Percentiles rank a stretch among this genome's conserved stretches.
These are phyloP conservation scores for Aspergillus fumigatus DNA, from an alignment of 2,329 filamentous ascomycete genomes.

Conservation along the genomic window DNA sequence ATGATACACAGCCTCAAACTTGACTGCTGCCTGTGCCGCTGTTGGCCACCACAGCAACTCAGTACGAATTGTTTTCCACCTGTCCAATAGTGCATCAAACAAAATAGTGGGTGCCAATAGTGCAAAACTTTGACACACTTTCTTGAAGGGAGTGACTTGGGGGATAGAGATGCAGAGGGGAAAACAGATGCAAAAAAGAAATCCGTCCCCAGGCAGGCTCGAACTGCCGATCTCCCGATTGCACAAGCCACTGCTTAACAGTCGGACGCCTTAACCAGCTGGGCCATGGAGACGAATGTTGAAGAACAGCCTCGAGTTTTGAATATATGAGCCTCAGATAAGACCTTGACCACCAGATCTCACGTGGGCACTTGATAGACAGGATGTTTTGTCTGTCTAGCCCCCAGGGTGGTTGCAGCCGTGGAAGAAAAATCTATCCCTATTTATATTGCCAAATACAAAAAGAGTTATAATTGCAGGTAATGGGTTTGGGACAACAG, in stretches of 20 bases:
- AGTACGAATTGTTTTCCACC: not conserved
- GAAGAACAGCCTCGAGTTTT: rapidly evolving
- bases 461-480: too few relatives aligned
- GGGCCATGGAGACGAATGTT: not conserved
- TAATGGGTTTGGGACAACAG: too few relatives aligned
- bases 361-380: too few relatives aligned
- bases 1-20: not conserved
- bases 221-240: not conserved
- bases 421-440: too few relatives aligned
- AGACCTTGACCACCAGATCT: too few relatives aligned
- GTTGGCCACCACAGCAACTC: not conserved
- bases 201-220: not conserved
- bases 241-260: not conserved
- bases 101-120: not conserved
- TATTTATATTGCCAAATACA: too few relatives aligned
- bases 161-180: not conserved
- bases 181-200: not conserved
- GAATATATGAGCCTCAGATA: too few relatives aligned
- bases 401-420: too few relatives aligned
- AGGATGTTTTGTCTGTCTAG: too few relatives aligned
- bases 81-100: not conserved
- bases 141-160: not conserved
- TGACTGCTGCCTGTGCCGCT: not conserved
- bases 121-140: not conserved
- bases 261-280: not conserved